phyloP scores from a whole-genome alignment of 2,329 filamentous ascomycete genomes.

The Penicillium sp. region DNA sequence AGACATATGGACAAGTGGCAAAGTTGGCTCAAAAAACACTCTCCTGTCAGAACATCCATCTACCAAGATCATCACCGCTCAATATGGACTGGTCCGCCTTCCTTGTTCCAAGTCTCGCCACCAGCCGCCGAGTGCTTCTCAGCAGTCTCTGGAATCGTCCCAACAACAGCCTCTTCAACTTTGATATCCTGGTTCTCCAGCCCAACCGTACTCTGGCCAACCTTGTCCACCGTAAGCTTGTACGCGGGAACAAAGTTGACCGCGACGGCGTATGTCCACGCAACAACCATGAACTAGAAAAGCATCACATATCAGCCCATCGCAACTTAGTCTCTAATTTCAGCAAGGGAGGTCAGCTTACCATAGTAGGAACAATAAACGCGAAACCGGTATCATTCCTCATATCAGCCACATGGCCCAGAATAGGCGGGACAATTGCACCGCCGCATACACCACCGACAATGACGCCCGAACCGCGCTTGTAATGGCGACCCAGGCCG shows the following conservation, averaged over 20 bases:
- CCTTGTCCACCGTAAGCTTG: slow-evolving; percentile 61
- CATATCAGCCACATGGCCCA: slow-evolving; percentile 67
- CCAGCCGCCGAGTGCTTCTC: background rate
- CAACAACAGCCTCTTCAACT: slow-evolving; percentile 32
- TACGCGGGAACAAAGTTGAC: slow-evolving; percentile 71
- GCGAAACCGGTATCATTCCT: slow-evolving; percentile 62
- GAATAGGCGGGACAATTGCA: slow-evolving; percentile 71
- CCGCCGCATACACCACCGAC: slow-evolving; percentile 72
- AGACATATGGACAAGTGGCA: background rate
- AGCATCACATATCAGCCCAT: slow-evolving; percentile 7
- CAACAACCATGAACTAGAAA: slow-evolving; percentile 56
- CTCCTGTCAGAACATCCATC: background rate
- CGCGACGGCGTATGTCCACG: slow-evolving; percentile 59
- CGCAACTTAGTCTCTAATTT: slow-evolving; percentile 13
- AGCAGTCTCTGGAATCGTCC: background rate
- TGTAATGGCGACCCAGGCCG: slow-evolving; percentile 73
- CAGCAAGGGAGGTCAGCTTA: slow-evolving; percentile 37
- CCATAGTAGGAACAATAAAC: slow-evolving; percentile 66
- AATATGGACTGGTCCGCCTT: slow-evolving; percentile 9
- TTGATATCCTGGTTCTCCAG: slow-evolving; percentile 26
- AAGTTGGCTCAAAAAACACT: background rate
- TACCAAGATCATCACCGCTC: slow-evolving; percentile 6
- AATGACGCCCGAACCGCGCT: slow-evolving; percentile 73
- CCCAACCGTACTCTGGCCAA: slow-evolving; percentile 51
- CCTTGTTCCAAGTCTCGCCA: slow-evolving; percentile 18